phyloP scores from a whole-genome alignment of 2,329 filamentous ascomycete genomes.

The Knoxdaviesia capensis region DNA sequence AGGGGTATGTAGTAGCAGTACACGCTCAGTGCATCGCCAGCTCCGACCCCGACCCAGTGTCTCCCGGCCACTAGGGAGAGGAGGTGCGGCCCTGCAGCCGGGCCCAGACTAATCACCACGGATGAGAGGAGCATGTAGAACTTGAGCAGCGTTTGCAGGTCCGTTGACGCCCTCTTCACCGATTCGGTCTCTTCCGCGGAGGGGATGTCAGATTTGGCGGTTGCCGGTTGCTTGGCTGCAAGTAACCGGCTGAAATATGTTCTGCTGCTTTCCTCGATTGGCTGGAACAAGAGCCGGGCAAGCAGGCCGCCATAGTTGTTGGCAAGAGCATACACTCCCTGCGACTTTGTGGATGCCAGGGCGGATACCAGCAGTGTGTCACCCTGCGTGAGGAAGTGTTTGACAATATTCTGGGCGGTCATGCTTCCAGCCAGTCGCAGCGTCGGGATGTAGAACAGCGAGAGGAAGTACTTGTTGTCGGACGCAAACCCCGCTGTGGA shows the following conservation, averaged over 20 bases:
- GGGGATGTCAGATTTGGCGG: conserved; percentile 6
- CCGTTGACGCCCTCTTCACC: conserved; percentile 21
- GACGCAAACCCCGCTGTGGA: conserved; percentile 12
- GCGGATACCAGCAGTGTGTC: conserved; percentile 74
- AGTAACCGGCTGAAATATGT: conserved; percentile 76
- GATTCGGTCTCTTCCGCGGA: conserved; percentile 9
- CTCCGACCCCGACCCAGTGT: conserved; percentile 55
- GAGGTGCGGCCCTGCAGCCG: conserved; percentile 51
- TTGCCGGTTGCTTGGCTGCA: conserved; percentile 12
- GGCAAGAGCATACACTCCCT: conserved; percentile 82
- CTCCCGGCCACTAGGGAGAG: conserved; percentile 58
- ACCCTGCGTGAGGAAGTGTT: conserved; percentile 85
- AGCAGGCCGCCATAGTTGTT: conserved; percentile 87
- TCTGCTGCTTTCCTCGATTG: conserved; percentile 82
- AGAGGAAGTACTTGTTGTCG: conserved; percentile 23
- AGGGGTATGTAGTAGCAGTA: conserved; percentile 93
- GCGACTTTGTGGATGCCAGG: conserved; percentile 57
- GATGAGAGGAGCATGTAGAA: conserved; percentile 58
- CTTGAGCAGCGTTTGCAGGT: conserved; percentile 44
- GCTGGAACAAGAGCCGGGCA: conserved; percentile 79
- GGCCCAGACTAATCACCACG: conserved; percentile 49
- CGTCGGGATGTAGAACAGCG: conserved; percentile 49
- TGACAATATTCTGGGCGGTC: conserved; percentile 73
- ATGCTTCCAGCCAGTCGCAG: conserved; percentile 60
- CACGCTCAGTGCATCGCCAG: conserved; percentile 49